Evolutionary conservation across 75 land plant species (phyloP).

Genomic region (Chamaecyparis obtusa): DNA sequence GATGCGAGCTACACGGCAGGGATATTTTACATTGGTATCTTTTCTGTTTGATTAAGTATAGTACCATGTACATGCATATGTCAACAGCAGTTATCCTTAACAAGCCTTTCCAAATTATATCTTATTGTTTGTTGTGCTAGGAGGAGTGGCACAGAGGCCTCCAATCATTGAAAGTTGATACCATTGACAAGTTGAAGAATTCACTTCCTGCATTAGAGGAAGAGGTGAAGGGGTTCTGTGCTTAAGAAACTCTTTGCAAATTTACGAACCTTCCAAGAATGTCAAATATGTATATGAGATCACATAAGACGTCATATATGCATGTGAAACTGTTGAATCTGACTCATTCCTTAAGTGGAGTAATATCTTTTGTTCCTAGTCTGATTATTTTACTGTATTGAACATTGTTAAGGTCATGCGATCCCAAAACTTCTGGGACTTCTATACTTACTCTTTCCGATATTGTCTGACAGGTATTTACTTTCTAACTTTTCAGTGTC

Average conservation of each 20-base stretch:
- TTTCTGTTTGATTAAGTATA: background rate
- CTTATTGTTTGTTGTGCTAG: conserved; percentile 21
- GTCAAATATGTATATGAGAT: background rate
- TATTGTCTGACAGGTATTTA: conserved; percentile 86
- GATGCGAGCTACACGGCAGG: conserved; percentile 78
- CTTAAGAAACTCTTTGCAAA: background rate
- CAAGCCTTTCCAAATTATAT: background rate
- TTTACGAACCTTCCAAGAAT: background rate
- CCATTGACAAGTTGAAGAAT: conserved; percentile 67
- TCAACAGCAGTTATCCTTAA: background rate
- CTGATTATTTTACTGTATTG: conserved; percentile 3
- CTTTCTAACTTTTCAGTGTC: background rate
- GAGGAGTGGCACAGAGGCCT: conserved; percentile 95
- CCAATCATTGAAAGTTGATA: conserved; percentile 74
- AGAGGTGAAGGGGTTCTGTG: conserved; percentile 46
- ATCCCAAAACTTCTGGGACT: conserved; percentile 60
- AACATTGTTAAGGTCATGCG: conserved; percentile 46
- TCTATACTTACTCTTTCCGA: conserved; percentile 74
- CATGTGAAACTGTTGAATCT: background rate
- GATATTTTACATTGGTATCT: conserved; percentile 83
- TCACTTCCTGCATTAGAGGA: conserved; percentile 69
- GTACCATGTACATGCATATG: background rate
- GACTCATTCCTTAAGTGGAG: too few species aligned
- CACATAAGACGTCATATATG: background rate
- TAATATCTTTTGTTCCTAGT: background rate